A percentile compares a stretch with the other conserved stretches of the same genome.
Conservation (phyloP, 352 stramenopile species). For the Elongisporangium anandrum region DNA sequence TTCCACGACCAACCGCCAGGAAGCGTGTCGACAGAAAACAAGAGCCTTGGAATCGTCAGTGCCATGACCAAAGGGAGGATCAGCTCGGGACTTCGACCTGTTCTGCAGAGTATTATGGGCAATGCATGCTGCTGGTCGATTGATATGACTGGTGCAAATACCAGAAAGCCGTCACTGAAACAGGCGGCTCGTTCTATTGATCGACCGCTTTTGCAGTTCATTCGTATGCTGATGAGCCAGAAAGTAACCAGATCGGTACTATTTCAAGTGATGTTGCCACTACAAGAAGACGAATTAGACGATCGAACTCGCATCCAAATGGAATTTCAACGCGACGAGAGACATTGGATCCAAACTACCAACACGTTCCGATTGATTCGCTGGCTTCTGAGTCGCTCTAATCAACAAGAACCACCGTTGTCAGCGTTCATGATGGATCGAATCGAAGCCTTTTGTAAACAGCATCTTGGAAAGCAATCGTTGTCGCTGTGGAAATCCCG, state of each 20-base stretch:
- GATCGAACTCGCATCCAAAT: neutral
- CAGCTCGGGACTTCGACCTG: slow-evolving; percentile 18
- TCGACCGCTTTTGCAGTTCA: slow-evolving; percentile 26
- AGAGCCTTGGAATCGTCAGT: neutral
- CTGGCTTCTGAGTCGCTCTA: slow-evolving; percentile 4
- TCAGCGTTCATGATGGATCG: slow-evolving; percentile 2
- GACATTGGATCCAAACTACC: neutral
- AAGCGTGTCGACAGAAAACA: neutral
- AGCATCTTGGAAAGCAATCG: neutral
- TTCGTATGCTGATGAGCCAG: slow-evolving; percentile 36
- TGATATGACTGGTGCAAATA: neutral
- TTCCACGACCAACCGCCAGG: slow-evolving; percentile 17
- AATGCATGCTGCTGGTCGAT: slow-evolving; percentile 29
- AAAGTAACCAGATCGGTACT: slow-evolving; percentile 20
- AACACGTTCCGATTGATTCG: slow-evolving; percentile 19
- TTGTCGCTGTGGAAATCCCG: neutral
- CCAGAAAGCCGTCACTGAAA: neutral
- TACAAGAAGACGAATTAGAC: neutral
- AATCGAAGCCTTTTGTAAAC: slow-evolving; percentile 13
- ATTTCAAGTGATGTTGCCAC: slow-evolving; percentile 16
- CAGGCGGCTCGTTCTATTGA: slow-evolving; percentile 14
- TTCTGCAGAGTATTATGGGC: slow-evolving; percentile 24
- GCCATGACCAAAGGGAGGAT: slow-evolving; percentile 5
- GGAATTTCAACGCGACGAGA: neutral
- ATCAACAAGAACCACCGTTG: slow-evolving; percentile 8